Base-by-base conservation (phyloP, 163 green algal genomes). In the Chlamydomonas reinhardtii region DNA sequence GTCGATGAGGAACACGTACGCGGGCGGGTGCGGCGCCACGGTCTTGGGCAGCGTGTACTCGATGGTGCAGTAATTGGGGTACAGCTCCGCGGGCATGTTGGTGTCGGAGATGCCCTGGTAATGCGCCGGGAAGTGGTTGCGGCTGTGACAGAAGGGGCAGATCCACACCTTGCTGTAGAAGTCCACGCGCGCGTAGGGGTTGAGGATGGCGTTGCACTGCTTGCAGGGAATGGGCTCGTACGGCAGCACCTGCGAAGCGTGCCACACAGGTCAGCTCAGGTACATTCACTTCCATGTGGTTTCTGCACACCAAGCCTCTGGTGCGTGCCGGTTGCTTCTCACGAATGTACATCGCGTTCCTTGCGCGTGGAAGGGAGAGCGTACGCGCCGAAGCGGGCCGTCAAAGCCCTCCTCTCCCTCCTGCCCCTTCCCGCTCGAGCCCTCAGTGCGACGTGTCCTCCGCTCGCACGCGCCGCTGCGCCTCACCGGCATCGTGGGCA, bases 161-260 rank as follows among this genome's bases (percentile, higher is more conserved):
- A 97, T 97, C 98, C 98, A 99, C 29, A 99, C 90, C 76, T 97
- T 98, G 59, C 89, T 92, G 74, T 93, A 89, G 90, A 97, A 99
- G 91, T 99, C 98, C 15, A 98, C 94, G 1, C 87, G 90, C 0
- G 96, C 95, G 89, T 98, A 99, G 1, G 97, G 96, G 92, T 99
- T 99, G 43, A 99, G 96, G 25, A 98, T 91, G 11, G 92, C 93
- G 8, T 92, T 93, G 92, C 98, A 99, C 62, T 91, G 90, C 85
- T 99, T 99, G 95, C 98, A 99, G 15, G 91, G 92, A 72, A 99
- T 92, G 6, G 98, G 97, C 86, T 99, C 96, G 89, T 99, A 99
- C 0, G 96, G 93, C 34, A 98, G 90, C 43, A 97, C 94, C 96
- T 98, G 92, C 31, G 59, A 19, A 31, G 59, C 8, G 20, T 64